Evolutionary conservation across 495 filamentous ascomycete genomes (phyloP), one percentile per base, ranked within the genome.

Genomic region (Penicillium flavigenum): DNA sequence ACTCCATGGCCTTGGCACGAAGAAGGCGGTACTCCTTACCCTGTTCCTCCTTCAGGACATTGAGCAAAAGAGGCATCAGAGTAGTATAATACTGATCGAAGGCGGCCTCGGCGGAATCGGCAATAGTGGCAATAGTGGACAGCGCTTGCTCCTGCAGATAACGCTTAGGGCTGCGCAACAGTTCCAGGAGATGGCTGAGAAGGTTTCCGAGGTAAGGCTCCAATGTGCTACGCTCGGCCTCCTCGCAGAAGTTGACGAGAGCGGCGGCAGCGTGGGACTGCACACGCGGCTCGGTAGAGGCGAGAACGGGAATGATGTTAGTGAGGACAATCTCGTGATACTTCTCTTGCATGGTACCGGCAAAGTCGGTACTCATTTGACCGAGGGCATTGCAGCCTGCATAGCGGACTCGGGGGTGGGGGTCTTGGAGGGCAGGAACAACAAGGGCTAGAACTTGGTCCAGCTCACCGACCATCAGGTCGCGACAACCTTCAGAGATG

Each of bases 361-460:
- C 94, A 70, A 99, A 99, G 72, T 99, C 95, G 10, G 95, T 99
- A 73, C 95, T 98, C 95, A 99, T 99, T 71, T 99, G 95, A 14
- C 95, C 95, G 24, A 99, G 79, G n/a, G 95, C 95, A 69, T 99
- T 98, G 77, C 95, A 99, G 36, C 92, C 95, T 31, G 95, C 95
- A 85, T 95, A 99, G 54, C 94, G 88, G 47, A 99, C 95, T 57
- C 95, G 89, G 20, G 95, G 91, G 68, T 98, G 95, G 41, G 87
- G 80, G 61, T 98, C 92, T 58, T 86, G 85, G n/a, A 99, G 81
- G 47, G 93, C 89, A 14, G 95, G 95, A 41, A 96, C 85, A 41
- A 99, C 94, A 24, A 98, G 81, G 47, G 92, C 91, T 57, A 99
- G 79, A 22, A 99, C 93, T 69, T 96, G 90, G 67, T 90, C 89